phyloP scores from a whole-genome alignment of 768 basidiomycete species.

The Boletus pseudo-olivaceus region DNA sequence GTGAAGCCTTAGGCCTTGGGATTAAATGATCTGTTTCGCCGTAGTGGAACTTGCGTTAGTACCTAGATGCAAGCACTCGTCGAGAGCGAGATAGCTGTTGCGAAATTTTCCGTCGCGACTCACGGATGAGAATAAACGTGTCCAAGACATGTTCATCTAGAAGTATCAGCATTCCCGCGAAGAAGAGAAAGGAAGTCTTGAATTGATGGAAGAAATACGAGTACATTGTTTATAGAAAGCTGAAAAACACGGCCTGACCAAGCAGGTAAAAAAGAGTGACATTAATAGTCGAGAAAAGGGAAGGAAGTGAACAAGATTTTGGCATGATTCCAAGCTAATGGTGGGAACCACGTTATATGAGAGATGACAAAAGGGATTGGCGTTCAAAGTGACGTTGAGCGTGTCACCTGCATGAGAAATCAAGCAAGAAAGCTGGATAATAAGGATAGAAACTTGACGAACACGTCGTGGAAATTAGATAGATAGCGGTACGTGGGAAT shows the following conservation, averaged over 20 bases:
- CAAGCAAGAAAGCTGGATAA: conserved; percentile 22
- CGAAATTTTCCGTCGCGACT: neutral
- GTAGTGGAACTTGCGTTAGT: neutral
- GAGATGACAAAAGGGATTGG: neutral
- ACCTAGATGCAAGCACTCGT: neutral
- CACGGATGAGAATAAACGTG: neutral
- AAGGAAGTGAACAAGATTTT: conserved; percentile 7
- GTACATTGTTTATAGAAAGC: conserved; percentile 14
- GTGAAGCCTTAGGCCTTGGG: too few relatives aligned
- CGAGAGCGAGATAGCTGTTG: neutral
- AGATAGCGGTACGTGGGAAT: conserved; percentile 14
- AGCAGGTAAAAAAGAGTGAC: conserved; percentile 16
- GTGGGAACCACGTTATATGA: conserved; percentile 5
- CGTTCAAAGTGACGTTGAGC: conserved; percentile 5
- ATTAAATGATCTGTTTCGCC: neutral
- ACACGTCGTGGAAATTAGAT: conserved; percentile 17
- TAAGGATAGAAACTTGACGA: conserved; percentile 26
- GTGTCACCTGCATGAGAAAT: conserved; percentile 15
- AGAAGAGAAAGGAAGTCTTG: neutral
- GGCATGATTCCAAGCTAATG: conserved; percentile 2
- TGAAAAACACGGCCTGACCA: conserved; percentile 20
- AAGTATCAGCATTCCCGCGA: neutral
- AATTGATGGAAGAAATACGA: conserved; percentile 16
- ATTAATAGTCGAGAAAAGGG: neutral
- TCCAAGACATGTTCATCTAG: neutral